phyloP scores from a whole-genome alignment of 2,329 filamentous ascomycete species.

The Penicillium sp. region DNA sequence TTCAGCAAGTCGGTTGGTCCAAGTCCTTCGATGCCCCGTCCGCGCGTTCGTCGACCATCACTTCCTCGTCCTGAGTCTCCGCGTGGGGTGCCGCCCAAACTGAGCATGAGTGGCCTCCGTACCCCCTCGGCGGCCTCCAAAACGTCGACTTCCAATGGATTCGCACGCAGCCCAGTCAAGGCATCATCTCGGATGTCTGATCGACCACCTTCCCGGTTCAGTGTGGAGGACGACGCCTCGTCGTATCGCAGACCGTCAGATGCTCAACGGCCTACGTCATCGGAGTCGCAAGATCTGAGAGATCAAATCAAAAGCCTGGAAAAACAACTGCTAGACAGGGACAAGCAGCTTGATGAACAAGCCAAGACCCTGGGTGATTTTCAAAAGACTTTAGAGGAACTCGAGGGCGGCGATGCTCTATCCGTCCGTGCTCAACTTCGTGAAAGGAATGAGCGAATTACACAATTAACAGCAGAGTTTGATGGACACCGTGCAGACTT shows the following conservation, averaged over 20 bases:
- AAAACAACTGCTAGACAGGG: conserved; percentile 71
- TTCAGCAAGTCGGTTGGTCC: conserved; percentile 87
- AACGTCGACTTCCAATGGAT: conserved; percentile 38
- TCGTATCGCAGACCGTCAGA: conserved; percentile 31
- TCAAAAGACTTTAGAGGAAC: conserved; percentile 77
- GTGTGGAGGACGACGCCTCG: conserved; percentile 34
- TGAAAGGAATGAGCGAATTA: conserved; percentile 96
- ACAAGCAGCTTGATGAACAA: conserved; percentile 84
- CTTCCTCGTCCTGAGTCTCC: conserved; percentile 87
- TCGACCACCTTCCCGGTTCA: conserved; percentile 37
- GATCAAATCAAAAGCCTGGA: conserved; percentile 70
- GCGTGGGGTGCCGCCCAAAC: conserved; percentile 53
- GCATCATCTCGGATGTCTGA: conserved; percentile 36
- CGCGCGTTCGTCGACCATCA: conserved; percentile 61
- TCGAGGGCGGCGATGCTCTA: conserved; percentile 68
- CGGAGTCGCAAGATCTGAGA: conserved; percentile 45
- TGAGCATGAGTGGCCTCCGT: conserved; percentile 51
- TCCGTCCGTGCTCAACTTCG: conserved; percentile 76
- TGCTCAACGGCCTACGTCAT: conserved; percentile 22
- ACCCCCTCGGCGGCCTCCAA: conserved; percentile 47
- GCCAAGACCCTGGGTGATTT: conserved; percentile 77
- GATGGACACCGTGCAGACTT: conserved; percentile 94
- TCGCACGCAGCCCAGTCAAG: conserved; percentile 40
- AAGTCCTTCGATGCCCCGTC: conserved; percentile 61
- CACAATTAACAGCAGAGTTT: conserved; percentile 86